Evolutionary conservation across 306 rosid genomes (phyloP).

Genomic region (Amphicarpaea edgeworthii): DNA sequence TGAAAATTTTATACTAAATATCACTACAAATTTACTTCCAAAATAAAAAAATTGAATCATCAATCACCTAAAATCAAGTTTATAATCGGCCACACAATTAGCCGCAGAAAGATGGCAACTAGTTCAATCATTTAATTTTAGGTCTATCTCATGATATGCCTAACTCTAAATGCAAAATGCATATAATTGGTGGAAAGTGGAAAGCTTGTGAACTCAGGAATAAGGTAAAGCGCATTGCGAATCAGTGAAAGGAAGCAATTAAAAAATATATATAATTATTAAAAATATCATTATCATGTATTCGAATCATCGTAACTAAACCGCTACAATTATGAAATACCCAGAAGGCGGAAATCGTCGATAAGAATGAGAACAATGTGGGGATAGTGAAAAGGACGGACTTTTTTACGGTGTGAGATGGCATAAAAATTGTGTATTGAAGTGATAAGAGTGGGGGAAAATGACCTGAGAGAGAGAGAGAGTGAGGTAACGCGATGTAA

Average conservation of each 20-base stretch:
- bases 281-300: background rate
- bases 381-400: background rate
- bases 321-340: slow-evolving; percentile 23
- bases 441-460: background rate
- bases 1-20: background rate
- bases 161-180: slow-evolving; percentile 26
- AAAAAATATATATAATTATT: background rate
- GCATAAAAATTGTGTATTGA: background rate
- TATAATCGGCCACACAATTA: background rate
- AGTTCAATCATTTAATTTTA: slow-evolving; percentile 5
- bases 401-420: slow-evolving; percentile 10
- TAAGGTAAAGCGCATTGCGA: slow-evolving; percentile 7
- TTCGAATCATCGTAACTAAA: background rate
- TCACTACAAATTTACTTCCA: background rate
- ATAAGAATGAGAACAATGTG: slow-evolving; percentile 6
- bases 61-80: background rate
- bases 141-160: background rate
- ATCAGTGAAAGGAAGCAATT: background rate
- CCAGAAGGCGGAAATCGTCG: slow-evolving; percentile 34
- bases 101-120: slow-evolving; percentile 1
- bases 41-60: background rate
- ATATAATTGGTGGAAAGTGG: background rate
- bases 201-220: background rate
- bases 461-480: slow-evolving; percentile 29
- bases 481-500: background rate